Base-by-base conservation (phyloP, 306 rosid species). In the Lagenaria siceraria region DNA sequence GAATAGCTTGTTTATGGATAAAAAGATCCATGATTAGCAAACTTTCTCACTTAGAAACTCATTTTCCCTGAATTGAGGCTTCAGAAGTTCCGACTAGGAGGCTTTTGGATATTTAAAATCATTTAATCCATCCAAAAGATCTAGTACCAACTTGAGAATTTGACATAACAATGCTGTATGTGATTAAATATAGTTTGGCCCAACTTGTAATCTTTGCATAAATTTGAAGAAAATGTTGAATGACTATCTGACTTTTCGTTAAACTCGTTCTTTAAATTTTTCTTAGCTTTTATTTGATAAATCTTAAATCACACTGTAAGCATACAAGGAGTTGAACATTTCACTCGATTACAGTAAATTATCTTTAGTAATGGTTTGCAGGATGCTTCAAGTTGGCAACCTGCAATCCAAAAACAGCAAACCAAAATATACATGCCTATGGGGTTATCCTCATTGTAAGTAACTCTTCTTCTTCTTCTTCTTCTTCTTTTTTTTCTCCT, bases 361-460 rank as follows among this genome's bases (percentile, higher is more conserved):
- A 49, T 54, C 49, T 85, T 59, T 66, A 36, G 78, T 84, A 77
- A 80, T 81, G 80, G 66, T 83, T 78, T 87, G 83, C 93, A 92
- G 97, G 55, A 75, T 92, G 97, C 92, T 87, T 90, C 87, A 80
- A 61, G 83, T 83, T 92, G 91, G 86, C 96, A 80, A 29, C 84
- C 29, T 90, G 97, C 82, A 88, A 86, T 87, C 83, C 90, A 79
- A 87, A 86, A 12, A 90, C 96, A 75, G 52, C 90, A 78, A 86
- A 62, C 78, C 97, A 90, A 81, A 90, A 87, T 79, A 88, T 92
- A 80, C 97, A 84, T 73, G 92, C 90, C 53, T 90, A 90, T 7
- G 96, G 93, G 40, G 51, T 85, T 56, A 82, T 92, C 31, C 84
- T 90, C 76, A 83, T 90, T 85, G 97, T 92, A 89, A 90, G 97